Evolutionary conservation across 2,329 filamentous ascomycete genomes (phyloP), one percentile per base, ranked within the genome.

Genomic region (Cordyceps cicadae): DNA sequence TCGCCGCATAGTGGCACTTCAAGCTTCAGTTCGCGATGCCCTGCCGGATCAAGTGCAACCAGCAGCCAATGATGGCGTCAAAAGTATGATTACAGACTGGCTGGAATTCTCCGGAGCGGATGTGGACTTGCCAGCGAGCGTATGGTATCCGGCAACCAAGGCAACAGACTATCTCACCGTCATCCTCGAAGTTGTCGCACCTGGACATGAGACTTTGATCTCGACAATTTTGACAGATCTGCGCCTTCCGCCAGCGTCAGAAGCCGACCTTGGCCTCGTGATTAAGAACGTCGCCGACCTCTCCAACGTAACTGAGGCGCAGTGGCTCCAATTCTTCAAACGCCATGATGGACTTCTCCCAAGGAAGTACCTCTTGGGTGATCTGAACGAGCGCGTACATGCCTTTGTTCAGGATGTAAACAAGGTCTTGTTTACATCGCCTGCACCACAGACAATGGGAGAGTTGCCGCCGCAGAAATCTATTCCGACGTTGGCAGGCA

Each of bases 261-360:
- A 41, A 8, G 26, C 12, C 8, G 58, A 29, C 29, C 39, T 54
- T 5, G 58, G 58, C 11, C 7, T 7, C 5, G 58, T 60, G 29
- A 46, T 60, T 39, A 17, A 46, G 12, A 60, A 29, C n/a, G 50
- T 53, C 21, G 12, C 17, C 17, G 58, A 60, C 43, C 58, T 60
- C 29, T 26, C 32, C n/a, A 39, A 29, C 17, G 58, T 60, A 3
- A 48, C 58, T 4, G 58, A 60, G 32, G n/a, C 24, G n/a, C 50
- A 54, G 43, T 60, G 58, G 58, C 29, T 60, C 24, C 39, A 60
- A 29, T 60, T 60, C 15, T 60, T 54, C 39, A 14, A 11, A 15
- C 58, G 50, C 3, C 39, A 60, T 19, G 15, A n/a, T 32, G 51
- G 21, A 2, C 39, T 60, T 8, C 8, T 60, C 4, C 58, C 58